These are phyloP conservation scores for Typha latifolia DNA, from an alignment of 176 grass and related monocot genomes.

Conservation along the genomic window DNA sequence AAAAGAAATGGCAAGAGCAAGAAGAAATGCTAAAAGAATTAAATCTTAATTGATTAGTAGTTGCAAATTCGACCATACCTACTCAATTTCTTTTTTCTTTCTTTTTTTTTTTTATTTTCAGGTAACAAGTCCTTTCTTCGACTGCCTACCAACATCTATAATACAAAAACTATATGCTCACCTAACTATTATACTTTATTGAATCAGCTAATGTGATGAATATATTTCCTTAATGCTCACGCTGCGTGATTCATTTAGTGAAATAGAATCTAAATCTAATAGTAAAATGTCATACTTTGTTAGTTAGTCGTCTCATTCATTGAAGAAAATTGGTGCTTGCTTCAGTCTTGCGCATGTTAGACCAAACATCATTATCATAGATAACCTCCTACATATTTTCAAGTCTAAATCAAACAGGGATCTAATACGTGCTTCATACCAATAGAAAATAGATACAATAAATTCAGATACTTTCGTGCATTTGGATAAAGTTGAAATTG, in stretches of 20 bases:
- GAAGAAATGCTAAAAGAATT: no score
- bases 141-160: no score
- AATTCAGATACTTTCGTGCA: no score
- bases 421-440: no score
- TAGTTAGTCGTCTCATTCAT: background rate
- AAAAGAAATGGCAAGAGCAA: no score
- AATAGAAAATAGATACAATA: no score
- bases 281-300: background rate
- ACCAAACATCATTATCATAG: background rate
- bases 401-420: background rate
- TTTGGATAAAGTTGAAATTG: no score
- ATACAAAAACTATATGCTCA: background rate
- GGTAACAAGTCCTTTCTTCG: no score
- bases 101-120: no score
- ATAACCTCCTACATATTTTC: background rate
- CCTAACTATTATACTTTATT: background rate
- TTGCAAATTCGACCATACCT: no score
- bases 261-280: background rate
- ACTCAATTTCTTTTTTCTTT: no score
- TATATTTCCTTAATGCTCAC: background rate
- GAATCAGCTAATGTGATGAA: background rate
- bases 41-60: no score
- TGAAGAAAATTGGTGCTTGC: background rate
- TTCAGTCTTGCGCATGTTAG: background rate
- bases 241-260: background rate